Evolutionary conservation across 83 land plant species (phyloP).

Genomic region (Diphasiastrum complanatum): DNA sequence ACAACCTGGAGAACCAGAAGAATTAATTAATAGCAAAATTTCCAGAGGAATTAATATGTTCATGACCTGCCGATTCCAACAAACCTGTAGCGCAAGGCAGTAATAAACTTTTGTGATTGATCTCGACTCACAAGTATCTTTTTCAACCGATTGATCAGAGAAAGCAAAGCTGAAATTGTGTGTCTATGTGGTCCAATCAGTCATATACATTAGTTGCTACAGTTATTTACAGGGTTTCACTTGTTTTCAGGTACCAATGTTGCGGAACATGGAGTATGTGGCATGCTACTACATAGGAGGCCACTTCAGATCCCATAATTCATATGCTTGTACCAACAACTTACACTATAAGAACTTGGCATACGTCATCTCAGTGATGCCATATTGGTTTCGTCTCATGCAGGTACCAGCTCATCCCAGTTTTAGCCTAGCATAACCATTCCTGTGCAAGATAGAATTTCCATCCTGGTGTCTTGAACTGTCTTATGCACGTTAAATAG

Average conservation of each 20-base stretch:
- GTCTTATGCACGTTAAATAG: background rate
- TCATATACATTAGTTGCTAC: no score
- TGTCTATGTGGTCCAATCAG: no score
- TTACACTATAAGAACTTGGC: constrained; percentile 13
- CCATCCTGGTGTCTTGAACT: no score
- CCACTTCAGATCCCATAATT: constrained; percentile 15
- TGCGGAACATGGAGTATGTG: constrained; percentile 28
- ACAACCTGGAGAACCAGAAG: no score
- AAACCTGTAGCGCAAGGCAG: no score
- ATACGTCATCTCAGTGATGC: constrained; percentile 32
- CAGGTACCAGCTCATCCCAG: constrained; percentile 18
- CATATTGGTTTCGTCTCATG: constrained; percentile 39
- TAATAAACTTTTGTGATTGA: no score
- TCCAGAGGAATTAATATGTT: no score
- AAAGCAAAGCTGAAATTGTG: background rate
- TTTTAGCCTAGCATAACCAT: background rate
- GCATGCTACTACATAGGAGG: constrained; percentile 33
- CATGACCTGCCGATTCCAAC: no score
- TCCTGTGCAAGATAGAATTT: background rate
- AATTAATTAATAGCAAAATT: no score
- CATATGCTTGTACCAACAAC: constrained; percentile 16
- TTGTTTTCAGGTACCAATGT: constrained; percentile 21
- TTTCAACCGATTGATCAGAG: background rate
- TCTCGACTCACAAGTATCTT: no score
- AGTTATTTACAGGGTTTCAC: background rate